Percentiles rank a stretch among this genome's conserved stretches.
Conservation (phyloP, 2,329 filamentous ascomycete species). For the Penicillium sp. region DNA sequence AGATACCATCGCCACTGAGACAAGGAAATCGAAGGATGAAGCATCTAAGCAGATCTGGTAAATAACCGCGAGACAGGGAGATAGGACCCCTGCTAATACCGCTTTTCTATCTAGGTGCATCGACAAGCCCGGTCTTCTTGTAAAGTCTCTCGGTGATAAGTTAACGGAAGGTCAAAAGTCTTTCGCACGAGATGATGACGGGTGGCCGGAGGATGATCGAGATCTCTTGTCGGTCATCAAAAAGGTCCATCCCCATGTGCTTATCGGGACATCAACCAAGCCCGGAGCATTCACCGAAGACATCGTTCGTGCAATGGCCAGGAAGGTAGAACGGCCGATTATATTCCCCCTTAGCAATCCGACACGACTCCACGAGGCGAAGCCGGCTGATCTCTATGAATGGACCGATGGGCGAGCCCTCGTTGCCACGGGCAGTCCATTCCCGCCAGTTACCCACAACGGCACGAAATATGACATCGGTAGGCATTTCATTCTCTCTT, state of each 20-base stretch:
- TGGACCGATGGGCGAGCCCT: conserved; percentile 79
- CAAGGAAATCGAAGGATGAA: conserved; percentile 66
- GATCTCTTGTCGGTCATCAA: conserved; percentile 67
- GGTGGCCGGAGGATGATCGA: conserved; percentile 59
- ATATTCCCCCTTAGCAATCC: conserved; percentile 83
- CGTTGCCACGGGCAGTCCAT: conserved; percentile 80
- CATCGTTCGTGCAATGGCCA: conserved; percentile 71
- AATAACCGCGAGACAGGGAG: background rate
- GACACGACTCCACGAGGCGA: conserved; percentile 77
- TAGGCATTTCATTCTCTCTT: conserved; percentile 27
- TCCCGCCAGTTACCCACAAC: conserved; percentile 65
- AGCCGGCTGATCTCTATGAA: conserved; percentile 68
- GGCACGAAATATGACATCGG: conserved; percentile 56
- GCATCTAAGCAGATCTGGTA: conserved; percentile 77
- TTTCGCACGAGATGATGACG: conserved; percentile 63
- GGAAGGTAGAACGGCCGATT: conserved; percentile 69
- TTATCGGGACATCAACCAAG: conserved; percentile 80
- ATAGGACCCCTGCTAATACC: background rate
- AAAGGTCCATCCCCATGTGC: conserved; percentile 71
- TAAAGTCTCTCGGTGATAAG: conserved; percentile 59
- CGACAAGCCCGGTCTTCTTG: conserved; percentile 75
- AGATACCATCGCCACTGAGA: conserved; percentile 72
- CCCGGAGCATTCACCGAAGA: conserved; percentile 74
- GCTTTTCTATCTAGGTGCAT: conserved; percentile 59
- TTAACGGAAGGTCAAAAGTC: conserved; percentile 65